phyloP scores from a whole-genome alignment of 352 stramenopile species.

The Globisporangium irregulare region DNA sequence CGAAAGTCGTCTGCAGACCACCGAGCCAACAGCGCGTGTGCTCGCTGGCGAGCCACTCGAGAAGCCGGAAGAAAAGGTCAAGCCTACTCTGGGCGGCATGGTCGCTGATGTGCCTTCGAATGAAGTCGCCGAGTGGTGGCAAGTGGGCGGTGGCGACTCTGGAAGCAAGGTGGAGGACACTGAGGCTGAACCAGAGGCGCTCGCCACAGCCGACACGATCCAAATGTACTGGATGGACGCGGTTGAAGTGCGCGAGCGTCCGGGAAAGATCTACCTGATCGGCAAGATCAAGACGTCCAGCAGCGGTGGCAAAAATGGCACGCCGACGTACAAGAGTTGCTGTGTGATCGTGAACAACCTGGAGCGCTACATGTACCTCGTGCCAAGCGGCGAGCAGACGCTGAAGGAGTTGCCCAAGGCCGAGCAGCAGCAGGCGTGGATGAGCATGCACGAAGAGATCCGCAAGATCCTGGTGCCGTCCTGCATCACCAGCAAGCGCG shows the following conservation, averaged over 20 bases:
- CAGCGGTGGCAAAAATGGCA: conserved; percentile 23
- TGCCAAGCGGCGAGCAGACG: conserved; percentile 37
- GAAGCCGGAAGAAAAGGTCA: conserved; percentile 16
- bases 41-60: conserved; percentile 39
- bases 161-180: conserved; percentile 24
- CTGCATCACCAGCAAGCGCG: conserved; percentile 63
- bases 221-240: conserved; percentile 98
- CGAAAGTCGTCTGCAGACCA: conserved; percentile 54
- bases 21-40: conserved; percentile 52
- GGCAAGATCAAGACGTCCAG: conserved; percentile 89
- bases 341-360: conserved; percentile 96
- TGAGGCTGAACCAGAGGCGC: conserved; percentile 30
- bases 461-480: conserved; percentile 88
- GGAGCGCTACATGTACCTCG: conserved; percentile 95
- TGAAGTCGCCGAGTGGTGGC: conserved; percentile 85
- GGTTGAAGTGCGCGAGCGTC: conserved; percentile 91
- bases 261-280: conserved; percentile 97
- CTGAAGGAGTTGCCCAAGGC: conserved; percentile 90
- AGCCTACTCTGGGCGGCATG: not conserved
- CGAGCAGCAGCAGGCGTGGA: conserved; percentile 85
- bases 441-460: conserved; percentile 89
- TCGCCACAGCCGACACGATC: conserved; percentile 63
- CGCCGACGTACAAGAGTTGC: conserved; percentile 88
- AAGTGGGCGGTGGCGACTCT: conserved; percentile 33
- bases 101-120: conserved; percentile 73